Conservation (phyloP, 208 protist species). For the Balamuthia mandrillaris region DNA sequence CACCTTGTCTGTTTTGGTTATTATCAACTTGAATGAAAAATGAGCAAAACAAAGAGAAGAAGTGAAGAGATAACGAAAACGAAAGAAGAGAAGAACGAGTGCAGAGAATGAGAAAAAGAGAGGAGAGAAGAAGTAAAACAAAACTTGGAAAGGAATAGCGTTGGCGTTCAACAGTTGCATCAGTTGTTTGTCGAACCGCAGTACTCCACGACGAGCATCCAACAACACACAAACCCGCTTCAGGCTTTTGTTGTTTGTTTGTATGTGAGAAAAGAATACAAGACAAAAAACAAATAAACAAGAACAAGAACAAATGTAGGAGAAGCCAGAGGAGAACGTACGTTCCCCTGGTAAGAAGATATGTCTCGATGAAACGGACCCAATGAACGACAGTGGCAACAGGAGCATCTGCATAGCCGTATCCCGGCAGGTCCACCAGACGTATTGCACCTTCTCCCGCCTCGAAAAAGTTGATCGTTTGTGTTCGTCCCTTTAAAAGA, state of each 20-base stretch:
- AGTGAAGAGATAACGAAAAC: too few species aligned
- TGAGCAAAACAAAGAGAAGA: too few species aligned
- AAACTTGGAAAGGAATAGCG: not conserved
- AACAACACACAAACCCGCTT: not conserved
- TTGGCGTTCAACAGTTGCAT: conserved; percentile 3
- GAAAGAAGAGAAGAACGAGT: too few species aligned
- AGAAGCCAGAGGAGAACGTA: not conserved
- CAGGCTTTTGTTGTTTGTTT: not conserved
- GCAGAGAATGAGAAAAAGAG: too few species aligned
- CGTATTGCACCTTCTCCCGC: not conserved
- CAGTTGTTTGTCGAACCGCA: not conserved
- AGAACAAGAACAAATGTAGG: not conserved
- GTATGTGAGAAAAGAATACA: not conserved
- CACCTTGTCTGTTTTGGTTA: conserved; percentile 37
- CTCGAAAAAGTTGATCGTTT: conserved; percentile 39
- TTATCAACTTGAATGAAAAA: too few species aligned
- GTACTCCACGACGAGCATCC: conserved; percentile 12
- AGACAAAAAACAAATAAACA: not conserved
- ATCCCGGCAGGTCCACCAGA: conserved; percentile 23
- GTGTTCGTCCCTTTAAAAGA: conserved; percentile 37
- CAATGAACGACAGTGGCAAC: not conserved
- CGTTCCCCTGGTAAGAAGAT: not conserved
- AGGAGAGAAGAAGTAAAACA: too few species aligned
- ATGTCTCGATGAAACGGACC: not conserved
- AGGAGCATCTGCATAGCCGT: conserved; percentile 24